Evolutionary conservation across 257 asterid species (phyloP).

Genomic region (Solanum appendiculatum): DNA sequence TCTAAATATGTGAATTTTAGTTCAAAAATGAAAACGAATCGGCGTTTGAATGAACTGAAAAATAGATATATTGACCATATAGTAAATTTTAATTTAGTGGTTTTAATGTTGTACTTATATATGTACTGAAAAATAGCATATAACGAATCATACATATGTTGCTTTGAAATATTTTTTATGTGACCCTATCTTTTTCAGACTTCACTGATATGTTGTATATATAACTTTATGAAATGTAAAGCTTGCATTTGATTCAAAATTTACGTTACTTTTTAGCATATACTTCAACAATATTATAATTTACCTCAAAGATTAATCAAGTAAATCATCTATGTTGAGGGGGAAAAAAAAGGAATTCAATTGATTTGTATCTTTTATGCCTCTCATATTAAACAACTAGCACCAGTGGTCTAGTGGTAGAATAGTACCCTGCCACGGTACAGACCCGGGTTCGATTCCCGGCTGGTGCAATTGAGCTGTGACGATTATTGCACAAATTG

Average conservation of each 20-base stretch:
- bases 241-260: neutral
- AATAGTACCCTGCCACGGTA: constrained; percentile 81
- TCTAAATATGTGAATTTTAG: neutral
- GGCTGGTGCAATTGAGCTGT: neutral
- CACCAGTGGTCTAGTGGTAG: constrained; percentile 92
- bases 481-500: too few relatives aligned
- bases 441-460: constrained; percentile 12
- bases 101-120: too few relatives aligned
- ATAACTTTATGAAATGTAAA: neutral
- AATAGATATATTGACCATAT: neutral
- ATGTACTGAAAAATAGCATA: too few relatives aligned
- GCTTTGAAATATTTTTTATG: too few relatives aligned
- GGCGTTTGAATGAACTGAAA: neutral
- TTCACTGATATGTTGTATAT: too few relatives aligned
- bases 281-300: too few relatives aligned
- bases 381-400: neutral
- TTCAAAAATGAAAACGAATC: neutral
- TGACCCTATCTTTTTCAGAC: too few relatives aligned
- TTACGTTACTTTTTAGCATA: neutral
- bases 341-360: neutral
- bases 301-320: neutral
- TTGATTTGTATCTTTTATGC: too few relatives aligned
- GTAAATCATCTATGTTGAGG: neutral
- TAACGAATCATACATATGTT: too few relatives aligned
- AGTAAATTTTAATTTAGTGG: too few relatives aligned